Conservation (phyloP, 306 rosid species). For the Sesbania bispinosa region DNA sequence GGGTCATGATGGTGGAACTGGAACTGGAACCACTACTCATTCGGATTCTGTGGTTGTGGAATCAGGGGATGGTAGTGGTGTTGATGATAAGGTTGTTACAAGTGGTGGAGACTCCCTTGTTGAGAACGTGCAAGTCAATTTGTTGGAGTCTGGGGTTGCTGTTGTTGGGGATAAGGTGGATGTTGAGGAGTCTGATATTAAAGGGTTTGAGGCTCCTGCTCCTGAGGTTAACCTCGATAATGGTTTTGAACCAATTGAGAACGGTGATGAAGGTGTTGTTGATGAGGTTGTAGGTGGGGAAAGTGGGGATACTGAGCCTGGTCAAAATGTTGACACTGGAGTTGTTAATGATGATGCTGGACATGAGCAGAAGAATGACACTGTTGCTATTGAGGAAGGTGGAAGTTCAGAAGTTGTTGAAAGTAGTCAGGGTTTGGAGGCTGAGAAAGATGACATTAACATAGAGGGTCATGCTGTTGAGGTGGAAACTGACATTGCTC, state of each 20-base stretch:
- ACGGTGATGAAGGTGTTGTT: constrained; percentile 7
- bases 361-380: constrained; percentile 16
- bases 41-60: constrained; percentile 27
- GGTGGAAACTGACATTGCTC: neutral
- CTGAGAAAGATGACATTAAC: constrained; percentile 5
- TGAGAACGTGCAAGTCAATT: constrained; percentile 28
- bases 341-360: constrained; percentile 6
- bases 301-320: constrained; percentile 7
- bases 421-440: constrained; percentile 4
- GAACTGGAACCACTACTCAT: neutral
- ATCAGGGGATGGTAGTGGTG: constrained; percentile 9
- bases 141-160: constrained; percentile 37
- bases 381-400: constrained; percentile 21
- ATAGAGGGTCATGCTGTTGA: constrained; percentile 31
- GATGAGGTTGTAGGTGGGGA: neutral
- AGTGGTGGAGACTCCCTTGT: constrained; percentile 39
- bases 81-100: neutral
- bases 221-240: constrained; percentile 43
- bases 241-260: constrained; percentile 40
- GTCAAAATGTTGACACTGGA: neutral
- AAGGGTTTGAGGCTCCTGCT: constrained; percentile 30
- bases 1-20: constrained; percentile 16
- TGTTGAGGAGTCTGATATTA: constrained; percentile 38
- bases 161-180: constrained; percentile 44
- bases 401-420: constrained; percentile 13